Evolutionary conservation across 768 basidiomycete genomes (phyloP), one percentile per base, ranked within the genome.

Genomic region (Tubosaeta sp.): DNA sequence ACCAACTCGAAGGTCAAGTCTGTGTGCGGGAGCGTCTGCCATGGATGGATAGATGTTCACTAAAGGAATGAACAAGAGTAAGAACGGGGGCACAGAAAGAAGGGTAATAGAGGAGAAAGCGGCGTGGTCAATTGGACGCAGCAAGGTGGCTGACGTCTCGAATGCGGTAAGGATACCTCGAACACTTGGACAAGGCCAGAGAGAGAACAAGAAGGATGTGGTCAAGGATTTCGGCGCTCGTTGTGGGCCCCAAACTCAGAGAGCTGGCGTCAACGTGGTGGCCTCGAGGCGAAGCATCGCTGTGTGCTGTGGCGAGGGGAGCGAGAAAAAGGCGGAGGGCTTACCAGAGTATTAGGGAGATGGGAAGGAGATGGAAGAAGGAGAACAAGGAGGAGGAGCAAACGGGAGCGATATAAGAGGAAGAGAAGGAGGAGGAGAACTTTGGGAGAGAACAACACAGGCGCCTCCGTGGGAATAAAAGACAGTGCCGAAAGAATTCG

Each of bases 1-100:
- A 62, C 90, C 90, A 41, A 93, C 90, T 59, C 90, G 81, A 59
- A 92, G 84, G 74, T 93, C 90, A 54, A 92, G 79, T 76, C 86
- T 82, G 78, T 76, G 78, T 27, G 75, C 68, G 42, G 86, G 75
- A 38, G 76, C 77, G 66, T 93, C 90, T 71, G 89, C 80, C 90
- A 90, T 91, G 59, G 48, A 54, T 62, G 56, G 52, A 53, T 59
- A 30, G n/a, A 29, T 47, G 43, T 57, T 58, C 31, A 46, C 58
- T 53, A 13, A 46, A 40, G 11, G 44, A 42, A 54, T 21, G 44
- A 53, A 55, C 53, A 25, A 48, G 32, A 34, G 56, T 59, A 22
- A 61, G 64, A 49, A 58, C 9, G 24, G 22, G n/a, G 29, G 32
- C 45, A 44, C 22, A 49, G 47, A 54, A 44, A 48, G 39, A 59